Evolutionary conservation across 116 monocot genomes (phyloP).

Genomic region (Dioscorea cayenensis): DNA sequence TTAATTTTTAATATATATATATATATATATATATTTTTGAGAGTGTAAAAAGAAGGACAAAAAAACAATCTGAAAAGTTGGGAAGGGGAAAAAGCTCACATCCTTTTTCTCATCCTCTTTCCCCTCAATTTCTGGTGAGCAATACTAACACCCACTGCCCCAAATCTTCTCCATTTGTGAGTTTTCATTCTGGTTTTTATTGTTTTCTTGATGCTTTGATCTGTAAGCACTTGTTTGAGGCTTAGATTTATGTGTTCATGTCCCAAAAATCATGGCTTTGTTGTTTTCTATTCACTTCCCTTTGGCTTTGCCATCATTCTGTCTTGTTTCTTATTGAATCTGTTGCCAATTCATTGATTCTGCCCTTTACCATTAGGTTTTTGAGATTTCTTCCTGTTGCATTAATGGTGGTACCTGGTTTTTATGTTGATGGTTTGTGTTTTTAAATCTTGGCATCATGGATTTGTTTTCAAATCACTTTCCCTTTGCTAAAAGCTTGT

Average conservation of each 20-base stretch:
- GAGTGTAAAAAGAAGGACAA: too few relatives aligned
- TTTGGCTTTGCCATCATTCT: not conserved
- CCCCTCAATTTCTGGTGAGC: not conserved
- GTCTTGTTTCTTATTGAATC: not conserved
- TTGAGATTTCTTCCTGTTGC: too few relatives aligned
- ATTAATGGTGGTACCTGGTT: not conserved
- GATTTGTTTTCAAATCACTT: not conserved
- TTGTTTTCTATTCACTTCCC: not conserved
- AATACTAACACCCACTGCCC: not conserved
- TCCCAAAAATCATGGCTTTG: not conserved
- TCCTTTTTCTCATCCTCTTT: not conserved
- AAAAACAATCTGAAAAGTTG: not conserved
- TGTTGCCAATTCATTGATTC: not conserved
- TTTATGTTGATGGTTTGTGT: not conserved
- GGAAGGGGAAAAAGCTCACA: not conserved
- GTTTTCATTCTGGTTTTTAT: not conserved
- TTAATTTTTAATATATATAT: too few relatives aligned
- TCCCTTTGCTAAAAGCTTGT: not conserved
- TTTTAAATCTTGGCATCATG: not conserved
- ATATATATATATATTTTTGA: too few relatives aligned
- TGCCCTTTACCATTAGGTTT: not conserved
- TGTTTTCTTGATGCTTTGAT: not conserved
- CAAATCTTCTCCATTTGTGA: not conserved
- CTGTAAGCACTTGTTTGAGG: not conserved
- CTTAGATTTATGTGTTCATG: not conserved